These are phyloP conservation scores for Aspergillus nomiae DNA, from an alignment of 2,329 filamentous ascomycete genomes.

Conservation along the genomic window DNA sequence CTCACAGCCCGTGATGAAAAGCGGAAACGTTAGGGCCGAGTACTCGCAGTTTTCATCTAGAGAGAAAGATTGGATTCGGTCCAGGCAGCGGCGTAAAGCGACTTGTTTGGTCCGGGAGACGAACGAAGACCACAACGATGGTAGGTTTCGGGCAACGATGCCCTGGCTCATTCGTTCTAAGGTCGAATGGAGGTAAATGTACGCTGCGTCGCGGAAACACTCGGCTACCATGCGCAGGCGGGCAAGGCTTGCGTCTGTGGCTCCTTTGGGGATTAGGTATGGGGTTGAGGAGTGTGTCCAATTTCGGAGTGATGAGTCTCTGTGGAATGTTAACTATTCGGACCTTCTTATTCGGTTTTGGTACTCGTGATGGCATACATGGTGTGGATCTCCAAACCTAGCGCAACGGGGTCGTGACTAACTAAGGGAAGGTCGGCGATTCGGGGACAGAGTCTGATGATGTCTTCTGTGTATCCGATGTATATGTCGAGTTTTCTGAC, in stretches of 20 bases:
- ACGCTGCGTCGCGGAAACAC: conserved; percentile 41
- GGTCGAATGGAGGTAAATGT: conserved; percentile 40
- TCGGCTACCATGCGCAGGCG: conserved; percentile 40
- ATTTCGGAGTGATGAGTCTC: conserved; percentile 33
- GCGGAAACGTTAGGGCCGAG: conserved; percentile 40
- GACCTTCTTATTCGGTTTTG: neutral
- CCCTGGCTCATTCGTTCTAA: conserved; percentile 29
- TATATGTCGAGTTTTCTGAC: conserved; percentile 39
- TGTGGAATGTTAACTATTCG: conserved; percentile 15
- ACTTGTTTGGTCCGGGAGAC: conserved; percentile 30
- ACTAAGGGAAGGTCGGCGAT: conserved; percentile 35
- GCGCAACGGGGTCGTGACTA: conserved; percentile 21
- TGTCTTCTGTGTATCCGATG: conserved; percentile 40
- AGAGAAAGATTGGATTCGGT: conserved; percentile 26
- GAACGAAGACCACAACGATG: conserved; percentile 15
- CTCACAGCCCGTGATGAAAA: conserved; percentile 41
- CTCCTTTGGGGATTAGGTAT: conserved; percentile 35
- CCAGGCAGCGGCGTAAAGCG: conserved; percentile 31
- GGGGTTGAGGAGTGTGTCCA: conserved; percentile 32
- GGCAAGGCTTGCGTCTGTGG: conserved; percentile 26
- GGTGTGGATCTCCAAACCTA: conserved; percentile 28
- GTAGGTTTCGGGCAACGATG: neutral
- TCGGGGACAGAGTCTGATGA: conserved; percentile 36
- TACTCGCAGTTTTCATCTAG: conserved; percentile 39
- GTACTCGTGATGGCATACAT: conserved; percentile 27